Conservation (phyloP, 768 basidiomycete genomes). For the Myochromella boudieri region DNA sequence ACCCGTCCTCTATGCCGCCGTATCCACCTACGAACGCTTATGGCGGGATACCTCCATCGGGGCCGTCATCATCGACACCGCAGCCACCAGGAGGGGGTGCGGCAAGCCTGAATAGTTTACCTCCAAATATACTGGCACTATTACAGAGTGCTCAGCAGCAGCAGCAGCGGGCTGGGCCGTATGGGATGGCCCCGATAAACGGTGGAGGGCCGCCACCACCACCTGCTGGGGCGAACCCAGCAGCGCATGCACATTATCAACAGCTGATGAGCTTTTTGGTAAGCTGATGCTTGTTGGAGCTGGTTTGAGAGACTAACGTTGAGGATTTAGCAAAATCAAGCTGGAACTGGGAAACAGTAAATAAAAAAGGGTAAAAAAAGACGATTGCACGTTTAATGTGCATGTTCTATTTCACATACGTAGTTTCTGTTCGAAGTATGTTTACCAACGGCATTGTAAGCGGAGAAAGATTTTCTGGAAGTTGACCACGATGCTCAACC, state of each 20-base stretch:
- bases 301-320: background rate
- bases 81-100: constrained; percentile 36
- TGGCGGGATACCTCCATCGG: constrained; percentile 19
- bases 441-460: no score
- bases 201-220: constrained; percentile 35
- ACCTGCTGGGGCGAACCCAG: constrained; percentile 35
- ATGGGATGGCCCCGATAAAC: constrained; percentile 40
- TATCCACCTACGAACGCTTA: constrained; percentile 33
- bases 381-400: no score
- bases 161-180: constrained; percentile 26
- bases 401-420: no score
- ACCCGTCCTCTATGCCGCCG: constrained; percentile 28
- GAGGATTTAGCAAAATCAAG: constrained; percentile 34
- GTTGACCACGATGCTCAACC: constrained; percentile 71
- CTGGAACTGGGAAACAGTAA: constrained; percentile 17
- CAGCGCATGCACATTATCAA: constrained; percentile 51
- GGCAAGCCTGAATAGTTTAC: constrained; percentile 41
- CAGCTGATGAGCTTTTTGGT: constrained; percentile 74
- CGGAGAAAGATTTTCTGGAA: no score
- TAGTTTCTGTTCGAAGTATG: no score
- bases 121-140: constrained; percentile 70
- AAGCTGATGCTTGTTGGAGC: no score
- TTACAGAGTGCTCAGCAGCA: constrained; percentile 58
- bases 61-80: constrained; percentile 22
- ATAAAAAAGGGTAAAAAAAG: no score